Evolutionary conservation across 208 protist genomes (phyloP), one percentile per base, ranked within the genome.

Genomic region (Herpetomonas samuelpessoai): DNA sequence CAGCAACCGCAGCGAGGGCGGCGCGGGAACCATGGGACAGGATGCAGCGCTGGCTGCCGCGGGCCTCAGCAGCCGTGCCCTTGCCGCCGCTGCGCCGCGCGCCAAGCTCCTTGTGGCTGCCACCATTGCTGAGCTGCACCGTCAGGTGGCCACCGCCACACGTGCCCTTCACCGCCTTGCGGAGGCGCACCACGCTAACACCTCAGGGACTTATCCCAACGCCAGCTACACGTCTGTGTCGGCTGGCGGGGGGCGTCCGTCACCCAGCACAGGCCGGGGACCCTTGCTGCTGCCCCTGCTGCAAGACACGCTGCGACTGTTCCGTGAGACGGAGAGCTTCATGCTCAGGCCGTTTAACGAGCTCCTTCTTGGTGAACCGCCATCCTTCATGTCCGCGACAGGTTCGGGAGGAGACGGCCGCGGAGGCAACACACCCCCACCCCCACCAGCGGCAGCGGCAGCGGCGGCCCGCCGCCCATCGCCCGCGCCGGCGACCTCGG

Each of bases 321-420:
- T 90, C 52, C 50, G 55, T 0, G 76, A 90, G 39, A 68, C 70
- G 53, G 79, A 90, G 63, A 54, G 57, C 3, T 76, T 69, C 12
- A 71, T 63, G 14, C 54, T 90, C 57, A 63, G 70, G 12, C 78
- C 71, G 4, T 86, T 82, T 55, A 80, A 84, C 63, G 83, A 90
- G 55, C 64, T 90, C 16, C 68, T 83, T 16, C 25, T 50, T 18
- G 38, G 14, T 30, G 12, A 22, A 28, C 19, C 19, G 31, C 22
- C 25, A 14, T 22, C 57, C 19, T 41, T 48, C 30, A n/a, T 2
- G 39, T 31, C 52, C 31, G 30, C 52, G 30, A 35, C 35, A 2
- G 62, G 2, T 56, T 44, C n/a, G 26, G 25, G 27, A 1, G 31
- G 49, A 18, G 35, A 41, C 35, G 35, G 35, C 10, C 35, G 35